A percentile compares a stretch with the other conserved stretches of the same genome.
These are phyloP conservation scores for Neopestalotiopsis clavispora DNA, from an alignment of 2,329 filamentous ascomycete species.

Conservation along the genomic window DNA sequence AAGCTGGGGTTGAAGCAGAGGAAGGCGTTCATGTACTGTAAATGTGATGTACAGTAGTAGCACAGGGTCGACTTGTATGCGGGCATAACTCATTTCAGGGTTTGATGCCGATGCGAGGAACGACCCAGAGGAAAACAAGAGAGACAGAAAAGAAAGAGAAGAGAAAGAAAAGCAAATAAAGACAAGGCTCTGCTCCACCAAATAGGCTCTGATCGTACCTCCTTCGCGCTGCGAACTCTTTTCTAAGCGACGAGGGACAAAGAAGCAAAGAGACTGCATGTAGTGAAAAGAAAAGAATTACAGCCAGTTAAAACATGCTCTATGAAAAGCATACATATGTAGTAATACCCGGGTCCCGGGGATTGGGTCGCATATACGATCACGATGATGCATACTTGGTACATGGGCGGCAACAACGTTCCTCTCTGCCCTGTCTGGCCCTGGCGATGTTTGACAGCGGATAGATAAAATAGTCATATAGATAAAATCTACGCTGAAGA, in stretches of 20 bases:
- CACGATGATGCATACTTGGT: neutral
- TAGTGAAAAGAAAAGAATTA: neutral
- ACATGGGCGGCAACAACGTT: neutral
- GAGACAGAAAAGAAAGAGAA: neutral
- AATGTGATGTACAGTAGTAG: neutral
- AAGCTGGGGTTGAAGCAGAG: neutral
- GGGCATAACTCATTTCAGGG: neutral
- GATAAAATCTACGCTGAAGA: neutral
- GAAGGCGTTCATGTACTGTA: neutral
- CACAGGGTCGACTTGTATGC: neutral
- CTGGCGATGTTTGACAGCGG: neutral
- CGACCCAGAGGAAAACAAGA: neutral
- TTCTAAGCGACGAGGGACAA: neutral
- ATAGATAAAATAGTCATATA: neutral
- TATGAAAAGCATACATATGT: neutral
- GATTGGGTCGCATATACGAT: conserved; percentile 2
- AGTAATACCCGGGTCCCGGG: neutral
- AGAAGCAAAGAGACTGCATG: neutral
- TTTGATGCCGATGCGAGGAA: conserved; percentile 2
- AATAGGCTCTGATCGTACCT: conserved; percentile 4
- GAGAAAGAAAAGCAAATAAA: neutral
- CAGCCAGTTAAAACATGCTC: neutral
- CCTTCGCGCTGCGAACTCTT: neutral
- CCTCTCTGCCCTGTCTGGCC: neutral
- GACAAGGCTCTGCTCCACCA: neutral